These are phyloP conservation scores for Curvularia lunata DNA, from an alignment of 2,329 filamentous ascomycete species.

Conservation along the genomic window DNA sequence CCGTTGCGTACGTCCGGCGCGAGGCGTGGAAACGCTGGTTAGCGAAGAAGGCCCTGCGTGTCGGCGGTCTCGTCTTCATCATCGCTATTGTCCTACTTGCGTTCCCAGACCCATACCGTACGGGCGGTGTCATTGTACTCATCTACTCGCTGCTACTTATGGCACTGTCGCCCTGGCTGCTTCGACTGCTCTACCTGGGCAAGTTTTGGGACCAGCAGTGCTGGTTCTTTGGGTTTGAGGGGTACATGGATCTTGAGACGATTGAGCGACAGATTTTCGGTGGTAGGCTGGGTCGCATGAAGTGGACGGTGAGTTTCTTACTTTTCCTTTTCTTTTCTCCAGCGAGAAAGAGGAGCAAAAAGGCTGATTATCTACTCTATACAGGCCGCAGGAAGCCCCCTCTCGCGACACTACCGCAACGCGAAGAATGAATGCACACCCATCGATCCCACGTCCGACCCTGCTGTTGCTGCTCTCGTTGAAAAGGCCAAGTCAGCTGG, in stretches of 20 bases:
- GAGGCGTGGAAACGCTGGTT: constrained; percentile 37
- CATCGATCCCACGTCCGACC: constrained; percentile 41
- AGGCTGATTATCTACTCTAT: not conserved
- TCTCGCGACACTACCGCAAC: constrained; percentile 44
- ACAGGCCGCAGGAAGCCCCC: constrained; percentile 28
- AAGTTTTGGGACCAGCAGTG: constrained; percentile 52
- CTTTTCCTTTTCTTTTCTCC: not conserved
- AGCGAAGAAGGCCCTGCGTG: constrained; percentile 26
- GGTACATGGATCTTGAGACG: constrained; percentile 48
- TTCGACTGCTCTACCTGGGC: constrained; percentile 48
- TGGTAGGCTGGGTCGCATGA: constrained; percentile 42
- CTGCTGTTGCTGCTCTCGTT: constrained; percentile 27
- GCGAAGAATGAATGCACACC: constrained; percentile 41
- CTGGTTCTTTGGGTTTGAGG: constrained; percentile 55
- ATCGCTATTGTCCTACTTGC: constrained; percentile 22
- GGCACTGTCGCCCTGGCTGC: constrained; percentile 42
- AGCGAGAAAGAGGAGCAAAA: too few species aligned
- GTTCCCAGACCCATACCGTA: not conserved
- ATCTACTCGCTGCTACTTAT: constrained; percentile 39
- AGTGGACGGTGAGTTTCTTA: constrained; percentile 44
- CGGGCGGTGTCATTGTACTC: constrained; percentile 26
- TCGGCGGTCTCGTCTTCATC: constrained; percentile 27
- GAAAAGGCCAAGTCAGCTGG: constrained; percentile 30
- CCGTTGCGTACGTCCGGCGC: constrained; percentile 39
- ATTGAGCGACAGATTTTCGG: constrained; percentile 53